A percentile compares a stretch with the other conserved stretches of the same genome.
phyloP scores from a whole-genome alignment of 331 rosid species.

The Arachis monticola region DNA sequence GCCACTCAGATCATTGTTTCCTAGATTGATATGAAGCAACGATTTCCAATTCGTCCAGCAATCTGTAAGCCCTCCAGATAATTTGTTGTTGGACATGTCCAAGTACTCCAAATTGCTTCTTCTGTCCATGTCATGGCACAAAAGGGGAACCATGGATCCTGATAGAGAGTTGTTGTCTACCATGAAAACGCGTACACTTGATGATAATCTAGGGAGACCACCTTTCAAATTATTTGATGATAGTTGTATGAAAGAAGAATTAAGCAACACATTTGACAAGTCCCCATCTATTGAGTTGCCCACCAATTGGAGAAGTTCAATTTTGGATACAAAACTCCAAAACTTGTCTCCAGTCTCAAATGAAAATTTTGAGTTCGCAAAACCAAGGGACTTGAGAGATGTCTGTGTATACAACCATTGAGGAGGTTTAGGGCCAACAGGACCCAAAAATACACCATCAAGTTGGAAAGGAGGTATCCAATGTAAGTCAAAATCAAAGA shows the following conservation, averaged over 20 bases:
- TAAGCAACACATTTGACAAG: no score
- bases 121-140: neutral
- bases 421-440: no score
- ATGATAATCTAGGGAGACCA: no score
- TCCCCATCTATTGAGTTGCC: no score
- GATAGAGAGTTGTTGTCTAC: neutral
- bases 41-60: neutral
- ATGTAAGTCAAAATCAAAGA: no score
- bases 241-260: no score
- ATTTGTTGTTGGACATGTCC: neutral
- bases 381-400: neutral
- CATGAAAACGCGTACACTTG: neutral
- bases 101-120: neutral
- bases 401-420: neutral
- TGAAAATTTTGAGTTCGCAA: neutral
- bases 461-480: no score
- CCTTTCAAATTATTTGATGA: no score
- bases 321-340: no score
- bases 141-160: neutral
- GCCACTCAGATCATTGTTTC: neutral
- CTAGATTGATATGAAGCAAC: neutral
- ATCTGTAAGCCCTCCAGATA: neutral
- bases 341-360: neutral
- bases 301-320: no score
- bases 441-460: no score